A percentile compares a stretch with the other conserved stretches of the same genome.
These are phyloP conservation scores for Sarcodon sp. DNA, from an alignment of 768 basidiomycete genomes.

Conservation along the genomic window DNA sequence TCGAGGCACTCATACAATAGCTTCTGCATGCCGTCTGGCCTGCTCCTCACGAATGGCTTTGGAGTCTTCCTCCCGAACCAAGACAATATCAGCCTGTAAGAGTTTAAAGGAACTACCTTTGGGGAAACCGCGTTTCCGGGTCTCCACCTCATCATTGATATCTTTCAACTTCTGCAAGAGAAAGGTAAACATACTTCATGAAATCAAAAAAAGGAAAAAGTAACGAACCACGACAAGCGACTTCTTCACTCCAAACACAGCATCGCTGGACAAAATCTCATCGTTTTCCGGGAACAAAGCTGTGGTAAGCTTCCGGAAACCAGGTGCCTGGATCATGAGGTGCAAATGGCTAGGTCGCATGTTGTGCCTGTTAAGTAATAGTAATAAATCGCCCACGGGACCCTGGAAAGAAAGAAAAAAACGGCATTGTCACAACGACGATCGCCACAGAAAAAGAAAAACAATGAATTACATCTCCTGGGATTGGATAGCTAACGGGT, in stretches of 20 bases:
- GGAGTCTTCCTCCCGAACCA: slow-evolving; percentile 30
- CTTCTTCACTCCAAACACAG: slow-evolving; percentile 74
- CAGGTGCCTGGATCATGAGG: slow-evolving; percentile 55
- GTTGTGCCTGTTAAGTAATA: slow-evolving; percentile 49
- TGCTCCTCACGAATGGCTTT: slow-evolving; percentile 13
- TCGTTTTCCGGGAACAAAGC: slow-evolving; percentile 68
- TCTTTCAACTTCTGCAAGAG: slow-evolving; percentile 33
- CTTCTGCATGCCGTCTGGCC: slow-evolving; percentile 5
- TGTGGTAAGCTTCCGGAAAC: slow-evolving; percentile 61
- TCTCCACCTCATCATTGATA: slow-evolving; percentile 39
- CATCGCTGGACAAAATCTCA: slow-evolving; percentile 51
- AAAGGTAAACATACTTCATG: not conserved
- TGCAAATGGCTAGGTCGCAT: slow-evolving; percentile 78
- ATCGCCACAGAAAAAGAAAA: slow-evolving; percentile 1
- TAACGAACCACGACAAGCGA: slow-evolving; percentile 60
- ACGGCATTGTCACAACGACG: not conserved
- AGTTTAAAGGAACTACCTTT: slow-evolving; percentile 33
- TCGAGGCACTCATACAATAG: not conserved
- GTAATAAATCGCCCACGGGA: slow-evolving; percentile 54
- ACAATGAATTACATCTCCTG: slow-evolving; percentile 37
- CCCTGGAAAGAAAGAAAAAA: slow-evolving; percentile 28
- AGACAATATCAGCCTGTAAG: slow-evolving; percentile 30
- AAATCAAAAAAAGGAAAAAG: not conserved
- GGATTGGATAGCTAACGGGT: slow-evolving; percentile 62
- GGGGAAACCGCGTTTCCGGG: slow-evolving; percentile 41